Percentiles rank a stretch among this genome's conserved stretches.
Evolutionary conservation across 1,284 basidiomycete genomes (phyloP).

Genomic region (Pseudomicrostroma phylloplanum): DNA sequence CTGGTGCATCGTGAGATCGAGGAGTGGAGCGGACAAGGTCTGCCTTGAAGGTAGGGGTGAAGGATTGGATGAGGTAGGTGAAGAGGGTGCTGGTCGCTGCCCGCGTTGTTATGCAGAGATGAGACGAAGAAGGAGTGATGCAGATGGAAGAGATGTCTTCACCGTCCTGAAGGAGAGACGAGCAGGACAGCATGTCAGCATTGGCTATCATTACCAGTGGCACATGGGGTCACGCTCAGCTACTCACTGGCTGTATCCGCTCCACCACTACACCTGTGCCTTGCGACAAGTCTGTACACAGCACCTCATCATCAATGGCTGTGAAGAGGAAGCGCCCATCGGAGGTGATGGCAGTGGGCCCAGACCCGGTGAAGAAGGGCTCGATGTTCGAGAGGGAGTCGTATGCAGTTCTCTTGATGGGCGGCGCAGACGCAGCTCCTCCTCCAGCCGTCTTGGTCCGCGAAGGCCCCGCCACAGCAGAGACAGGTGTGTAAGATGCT

Average conservation of each 20-base stretch:
- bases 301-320: conserved; percentile 75
- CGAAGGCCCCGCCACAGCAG: too few relatives aligned
- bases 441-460: too few relatives aligned
- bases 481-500: too few relatives aligned
- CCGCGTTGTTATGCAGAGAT: conserved; percentile 55
- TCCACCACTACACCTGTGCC: conserved; percentile 64
- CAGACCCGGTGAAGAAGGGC: conserved; percentile 48
- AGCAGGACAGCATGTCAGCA: not conserved
- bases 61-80: conserved; percentile 53
- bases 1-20: conserved; percentile 82
- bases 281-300: conserved; percentile 71
- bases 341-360: conserved; percentile 63
- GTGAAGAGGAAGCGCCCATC: conserved; percentile 77
- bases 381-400: conserved; percentile 23
- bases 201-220: not conserved
- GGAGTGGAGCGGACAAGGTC: conserved; percentile 64
- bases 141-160: conserved; percentile 56
- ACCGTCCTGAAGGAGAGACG: conserved; percentile 52
- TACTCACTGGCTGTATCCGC: conserved; percentile 71
- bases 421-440: not conserved
- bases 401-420: conserved; percentile 10
- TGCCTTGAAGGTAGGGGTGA: conserved; percentile 15
- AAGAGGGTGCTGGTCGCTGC: conserved; percentile 53
- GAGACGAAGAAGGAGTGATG: conserved; percentile 45
- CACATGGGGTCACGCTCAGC: not conserved